These are phyloP conservation scores for Hemerocallis citrina DNA, from an alignment of 106 monocot genomes.

Conservation along the genomic window DNA sequence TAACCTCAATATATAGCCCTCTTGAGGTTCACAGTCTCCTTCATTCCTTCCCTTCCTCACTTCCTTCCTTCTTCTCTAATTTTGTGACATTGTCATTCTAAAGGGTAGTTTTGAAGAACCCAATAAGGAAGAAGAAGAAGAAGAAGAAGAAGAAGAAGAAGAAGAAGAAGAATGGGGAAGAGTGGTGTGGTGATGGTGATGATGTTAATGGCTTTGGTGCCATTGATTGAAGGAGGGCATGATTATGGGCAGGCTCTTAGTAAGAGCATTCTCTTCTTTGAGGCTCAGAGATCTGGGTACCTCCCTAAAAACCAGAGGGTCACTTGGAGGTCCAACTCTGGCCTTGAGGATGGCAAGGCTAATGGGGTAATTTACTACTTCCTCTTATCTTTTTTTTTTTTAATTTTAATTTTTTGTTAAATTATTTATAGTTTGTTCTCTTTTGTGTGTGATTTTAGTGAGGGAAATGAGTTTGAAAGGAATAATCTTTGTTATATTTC, in stretches of 20 bases:
- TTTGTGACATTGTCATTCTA: too few relatives aligned
- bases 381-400: background rate
- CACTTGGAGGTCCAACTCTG: constrained; percentile 77
- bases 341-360: constrained; percentile 69
- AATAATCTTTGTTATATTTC: background rate
- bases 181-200: background rate
- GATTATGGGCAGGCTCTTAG: constrained; percentile 76
- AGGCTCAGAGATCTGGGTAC: constrained; percentile 92
- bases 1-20: background rate
- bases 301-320: constrained; percentile 71
- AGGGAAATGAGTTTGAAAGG: background rate
- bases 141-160: too few relatives aligned
- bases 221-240: constrained; percentile 27
- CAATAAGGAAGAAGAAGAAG: too few relatives aligned
- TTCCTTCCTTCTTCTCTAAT: background rate
- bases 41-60: background rate
- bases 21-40: background rate
- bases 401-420: background rate
- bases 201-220: constrained; percentile 6
- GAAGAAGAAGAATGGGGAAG: background rate
- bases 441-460: too few relatives aligned
- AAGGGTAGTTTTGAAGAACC: too few relatives aligned
- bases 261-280: constrained; percentile 89
- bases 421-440: background rate
- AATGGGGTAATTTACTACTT: constrained; percentile 78